Evolutionary conservation across 176 grass and related monocot genomes (phyloP), one percentile per base, ranked within the genome.

Genomic region (Microstegium vimineum): DNA sequence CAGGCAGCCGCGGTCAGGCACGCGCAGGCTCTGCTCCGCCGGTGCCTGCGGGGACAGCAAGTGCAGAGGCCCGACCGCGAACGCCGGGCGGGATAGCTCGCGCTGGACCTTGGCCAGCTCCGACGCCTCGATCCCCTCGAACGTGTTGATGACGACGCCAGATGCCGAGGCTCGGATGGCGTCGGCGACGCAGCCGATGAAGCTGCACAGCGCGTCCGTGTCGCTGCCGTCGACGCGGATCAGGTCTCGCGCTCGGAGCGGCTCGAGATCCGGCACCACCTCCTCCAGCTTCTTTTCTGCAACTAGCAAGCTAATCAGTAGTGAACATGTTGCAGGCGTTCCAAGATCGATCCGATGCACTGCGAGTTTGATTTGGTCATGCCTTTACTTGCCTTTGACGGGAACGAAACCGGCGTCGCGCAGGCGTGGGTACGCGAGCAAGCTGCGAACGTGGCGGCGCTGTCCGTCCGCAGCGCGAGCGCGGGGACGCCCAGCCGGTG

Each of bases 81-180:
- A 87, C 9, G 72, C 47, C 0, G 77, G 85, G 1, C 26, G 20
- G 35, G 67, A 71, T 1, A 76, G 70, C 20, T 56, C 47, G 18
- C 22, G 1, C 15, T 7, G 23, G 17, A 87, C 7, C 71, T 68
- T 57, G 32, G 12, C 62, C 11, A 81, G 62, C 23, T 59, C 78
- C 27, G 59, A 5, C 49, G 10, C 70, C 35, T 87, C 85, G 25
- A 76, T 60, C 14, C 31, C 73, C 8, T 66, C 18, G 72, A 79
- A 85, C 16, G 86, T 84, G 75, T 86, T 82, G 15, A 80, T 0
- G 8, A 88, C 30, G 5, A 89, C n/a, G 30, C 81, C 87, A 0
- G 76, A 36, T 3, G 70, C 69, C 7, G 49, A 37, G 7, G 28
- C 25, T 7, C 62, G 16, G 4, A 25, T 16, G 23, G 83, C 71